Evolutionary conservation across 202 grass and related monocot genomes (phyloP).

Genomic region (Hordeum pubiflorum): DNA sequence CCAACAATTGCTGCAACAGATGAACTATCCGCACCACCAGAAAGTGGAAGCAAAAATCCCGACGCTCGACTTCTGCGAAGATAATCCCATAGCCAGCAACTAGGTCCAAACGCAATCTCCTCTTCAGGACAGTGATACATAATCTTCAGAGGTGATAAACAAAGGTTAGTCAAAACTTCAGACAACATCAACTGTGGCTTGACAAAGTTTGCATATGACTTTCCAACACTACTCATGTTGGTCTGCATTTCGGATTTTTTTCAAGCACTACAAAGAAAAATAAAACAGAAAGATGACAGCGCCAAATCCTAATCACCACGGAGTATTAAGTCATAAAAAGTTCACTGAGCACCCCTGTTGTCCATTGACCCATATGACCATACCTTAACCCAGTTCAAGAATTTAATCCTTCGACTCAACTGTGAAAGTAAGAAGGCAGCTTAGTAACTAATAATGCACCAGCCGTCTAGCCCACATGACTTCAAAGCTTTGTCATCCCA

Average conservation of each 20-base stretch:
- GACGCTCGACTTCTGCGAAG: slow-evolving; percentile 82
- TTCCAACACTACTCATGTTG: background rate
- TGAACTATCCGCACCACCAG: slow-evolving; percentile 95
- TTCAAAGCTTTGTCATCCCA: background rate
- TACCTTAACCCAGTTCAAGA: background rate
- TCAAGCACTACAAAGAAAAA: background rate
- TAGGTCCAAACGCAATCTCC: slow-evolving; percentile 94
- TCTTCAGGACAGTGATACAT: slow-evolving; percentile 87
- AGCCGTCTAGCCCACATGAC: background rate
- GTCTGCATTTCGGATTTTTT: background rate
- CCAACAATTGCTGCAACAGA: slow-evolving; percentile 93
- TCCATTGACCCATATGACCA: background rate
- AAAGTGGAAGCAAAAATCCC: slow-evolving; percentile 95
- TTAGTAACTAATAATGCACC: background rate
- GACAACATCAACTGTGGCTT: background rate
- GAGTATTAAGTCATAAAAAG: background rate
- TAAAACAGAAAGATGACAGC: background rate
- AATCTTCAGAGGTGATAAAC: slow-evolving; percentile 31
- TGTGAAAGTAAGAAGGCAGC: background rate
- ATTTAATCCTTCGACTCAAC: background rate
- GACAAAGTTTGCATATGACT: background rate
- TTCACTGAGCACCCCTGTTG: background rate
- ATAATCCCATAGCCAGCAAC: slow-evolving; percentile 99
- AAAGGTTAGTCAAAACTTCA: slow-evolving; percentile 10
- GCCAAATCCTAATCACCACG: background rate